A percentile compares a stretch with the other conserved stretches of the same genome.
Evolutionary conservation across 192 early-diverging fungal species (phyloP).

Genomic region (Backusella macrospora): DNA sequence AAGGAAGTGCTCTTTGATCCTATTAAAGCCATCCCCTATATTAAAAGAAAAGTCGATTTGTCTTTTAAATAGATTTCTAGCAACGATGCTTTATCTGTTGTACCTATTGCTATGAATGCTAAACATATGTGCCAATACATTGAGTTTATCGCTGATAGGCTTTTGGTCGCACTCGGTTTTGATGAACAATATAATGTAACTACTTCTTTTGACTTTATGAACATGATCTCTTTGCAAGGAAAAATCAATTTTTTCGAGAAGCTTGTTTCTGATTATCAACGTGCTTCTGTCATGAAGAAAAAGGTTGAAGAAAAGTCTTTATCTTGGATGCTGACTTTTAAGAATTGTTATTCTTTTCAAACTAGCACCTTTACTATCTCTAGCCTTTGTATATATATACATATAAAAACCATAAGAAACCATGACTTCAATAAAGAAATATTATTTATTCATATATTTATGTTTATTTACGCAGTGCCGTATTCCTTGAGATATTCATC

Average conservation of each 20-base stretch:
- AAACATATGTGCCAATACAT: constrained; percentile 95
- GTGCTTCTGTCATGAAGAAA: constrained; percentile 82
- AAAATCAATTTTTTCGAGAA: constrained; percentile 99
- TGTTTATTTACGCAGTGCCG: not conserved
- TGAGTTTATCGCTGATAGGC: constrained; percentile 96
- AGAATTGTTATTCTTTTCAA: not conserved
- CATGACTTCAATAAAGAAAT: not conserved
- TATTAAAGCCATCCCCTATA: constrained; percentile 93
- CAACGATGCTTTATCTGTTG: constrained; percentile 84
- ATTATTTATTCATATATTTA: not conserved
- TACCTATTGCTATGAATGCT: constrained; percentile 95
- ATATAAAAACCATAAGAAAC: not conserved
- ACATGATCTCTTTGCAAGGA: constrained; percentile 95
- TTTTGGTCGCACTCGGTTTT: constrained; percentile 87
- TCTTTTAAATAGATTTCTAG: constrained; percentile 90
- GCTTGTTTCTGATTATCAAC: constrained; percentile 94
- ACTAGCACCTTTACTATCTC: not conserved
- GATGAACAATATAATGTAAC: constrained; percentile 81
- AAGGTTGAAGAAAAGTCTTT: constrained; percentile 67
- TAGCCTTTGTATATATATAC: not conserved
- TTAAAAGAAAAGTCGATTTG: constrained; percentile 96
- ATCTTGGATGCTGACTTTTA: constrained; percentile 84
- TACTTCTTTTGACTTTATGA: constrained; percentile 99
- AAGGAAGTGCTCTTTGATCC: constrained; percentile 88
- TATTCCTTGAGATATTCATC: constrained; percentile 69